Percentiles rank a stretch among this genome's conserved stretches.
These are phyloP conservation scores for Pseudonitzschia multiseries DNA, from an alignment of 108 stramenopile species.

Conservation along the genomic window DNA sequence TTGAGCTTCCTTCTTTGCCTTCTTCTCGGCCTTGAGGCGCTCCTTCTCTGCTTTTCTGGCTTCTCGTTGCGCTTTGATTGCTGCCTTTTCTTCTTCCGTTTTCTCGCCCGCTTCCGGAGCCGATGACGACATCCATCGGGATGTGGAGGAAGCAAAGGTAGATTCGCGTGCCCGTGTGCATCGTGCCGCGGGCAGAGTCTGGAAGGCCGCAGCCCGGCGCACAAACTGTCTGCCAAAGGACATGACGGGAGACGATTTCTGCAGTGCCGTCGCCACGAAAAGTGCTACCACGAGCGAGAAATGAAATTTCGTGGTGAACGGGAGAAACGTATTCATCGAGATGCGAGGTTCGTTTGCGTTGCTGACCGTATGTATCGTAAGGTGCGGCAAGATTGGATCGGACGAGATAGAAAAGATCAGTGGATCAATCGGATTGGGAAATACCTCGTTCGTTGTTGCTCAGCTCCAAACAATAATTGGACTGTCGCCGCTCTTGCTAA, in stretches of 20 bases:
- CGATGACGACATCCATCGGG: conserved; percentile 25
- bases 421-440: neutral
- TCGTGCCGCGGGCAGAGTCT: neutral
- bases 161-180: too few species aligned
- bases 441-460: neutral
- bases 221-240: conserved; percentile 1
- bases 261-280: conserved; percentile 7
- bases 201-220: conserved; percentile 10
- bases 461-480: neutral
- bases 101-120: conserved; percentile 44
- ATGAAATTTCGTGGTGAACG: conserved; percentile 1
- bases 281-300: conserved; percentile 11
- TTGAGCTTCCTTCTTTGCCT: conserved; percentile 73
- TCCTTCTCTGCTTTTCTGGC: conserved; percentile 83
- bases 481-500: too few species aligned
- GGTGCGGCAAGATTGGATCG: neutral
- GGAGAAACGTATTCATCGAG: conserved; percentile 17
- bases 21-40: conserved; percentile 78
- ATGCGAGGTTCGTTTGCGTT: conserved; percentile 1
- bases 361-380: neutral
- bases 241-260: neutral
- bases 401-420: neutral
- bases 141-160: neutral
- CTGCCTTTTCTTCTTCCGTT: conserved; percentile 77
- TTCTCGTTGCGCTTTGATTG: conserved; percentile 73